These are phyloP conservation scores for Cryptococcus wingfieldii DNA, from an alignment of 1,284 basidiomycete species.

Conservation along the genomic window DNA sequence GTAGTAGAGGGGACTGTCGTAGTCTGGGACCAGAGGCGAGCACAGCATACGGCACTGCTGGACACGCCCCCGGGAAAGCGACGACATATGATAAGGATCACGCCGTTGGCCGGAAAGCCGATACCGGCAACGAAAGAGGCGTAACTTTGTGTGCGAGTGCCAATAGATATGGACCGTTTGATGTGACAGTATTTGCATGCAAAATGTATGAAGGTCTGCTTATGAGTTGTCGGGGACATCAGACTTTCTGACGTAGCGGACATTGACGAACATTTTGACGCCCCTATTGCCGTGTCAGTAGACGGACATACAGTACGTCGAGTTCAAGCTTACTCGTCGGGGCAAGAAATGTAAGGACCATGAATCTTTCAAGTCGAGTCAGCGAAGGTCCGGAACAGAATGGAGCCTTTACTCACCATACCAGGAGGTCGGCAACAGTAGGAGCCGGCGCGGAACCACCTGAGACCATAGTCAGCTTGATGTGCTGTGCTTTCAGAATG, in stretches of 20 bases:
- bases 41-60: conserved; percentile 7
- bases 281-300: not conserved
- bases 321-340: conserved; percentile 2
- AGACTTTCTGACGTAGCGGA: conserved; percentile 1
- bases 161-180: not conserved
- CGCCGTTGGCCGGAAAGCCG: conserved; percentile 3
- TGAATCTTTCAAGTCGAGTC: not conserved
- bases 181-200: not conserved
- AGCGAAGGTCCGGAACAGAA: not conserved
- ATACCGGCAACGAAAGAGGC: conserved; percentile 3
- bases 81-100: conserved; percentile 11
- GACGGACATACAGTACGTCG: not conserved
- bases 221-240: conserved; percentile 6
- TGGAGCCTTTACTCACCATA: conserved; percentile 4
- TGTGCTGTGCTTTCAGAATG: not conserved
- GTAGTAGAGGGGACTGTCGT: conserved; percentile 7
- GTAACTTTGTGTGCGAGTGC: not conserved
- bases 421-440: conserved; percentile 14
- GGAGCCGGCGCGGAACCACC: conserved; percentile 6
- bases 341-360: conserved; percentile 5
- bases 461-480: not conserved
- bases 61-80: conserved; percentile 8
- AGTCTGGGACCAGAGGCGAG: conserved; percentile 10
- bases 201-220: not conserved
- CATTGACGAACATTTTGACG: conserved; percentile 7